phyloP scores from a whole-genome alignment of 345 rosid genomes.

The Physaria fendleri region DNA sequence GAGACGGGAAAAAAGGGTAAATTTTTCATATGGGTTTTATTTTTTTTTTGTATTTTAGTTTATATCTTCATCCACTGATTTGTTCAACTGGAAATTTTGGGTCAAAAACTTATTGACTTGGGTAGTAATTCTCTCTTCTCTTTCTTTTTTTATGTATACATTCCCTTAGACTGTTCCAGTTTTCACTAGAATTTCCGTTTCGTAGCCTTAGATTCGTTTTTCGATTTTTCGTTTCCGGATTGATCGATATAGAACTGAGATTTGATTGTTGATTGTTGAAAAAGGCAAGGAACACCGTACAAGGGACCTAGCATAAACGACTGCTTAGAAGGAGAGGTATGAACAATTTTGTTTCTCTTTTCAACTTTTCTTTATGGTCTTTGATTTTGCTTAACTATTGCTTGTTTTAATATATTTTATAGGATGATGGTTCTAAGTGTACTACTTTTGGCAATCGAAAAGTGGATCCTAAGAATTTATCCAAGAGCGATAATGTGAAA shows the following conservation, averaged over 20 bases:
- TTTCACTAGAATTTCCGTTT: slow-evolving; percentile 9
- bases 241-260: background rate
- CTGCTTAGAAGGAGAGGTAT: slow-evolving; percentile 29
- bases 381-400: background rate
- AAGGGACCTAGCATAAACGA: slow-evolving; percentile 19
- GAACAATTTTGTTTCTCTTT: background rate
- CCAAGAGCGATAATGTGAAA: slow-evolving; percentile 30
- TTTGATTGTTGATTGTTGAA: background rate
- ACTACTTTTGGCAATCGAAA: slow-evolving; percentile 17
- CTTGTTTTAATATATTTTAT: background rate
- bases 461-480: slow-evolving; percentile 28
- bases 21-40: too few species aligned
- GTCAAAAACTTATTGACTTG: too few species aligned
- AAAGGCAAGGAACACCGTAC: slow-evolving; percentile 13
- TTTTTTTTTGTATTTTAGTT: too few species aligned
- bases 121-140: background rate
- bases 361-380: background rate
- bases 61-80: too few species aligned
- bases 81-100: too few species aligned
- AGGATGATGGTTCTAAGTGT: slow-evolving; percentile 33
- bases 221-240: background rate
- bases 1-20: too few species aligned
- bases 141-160: background rate
- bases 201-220: background rate
- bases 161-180: background rate